Base-by-base conservation (phyloP, 129 eudicot genomes). In the Flaveria brownii region DNA sequence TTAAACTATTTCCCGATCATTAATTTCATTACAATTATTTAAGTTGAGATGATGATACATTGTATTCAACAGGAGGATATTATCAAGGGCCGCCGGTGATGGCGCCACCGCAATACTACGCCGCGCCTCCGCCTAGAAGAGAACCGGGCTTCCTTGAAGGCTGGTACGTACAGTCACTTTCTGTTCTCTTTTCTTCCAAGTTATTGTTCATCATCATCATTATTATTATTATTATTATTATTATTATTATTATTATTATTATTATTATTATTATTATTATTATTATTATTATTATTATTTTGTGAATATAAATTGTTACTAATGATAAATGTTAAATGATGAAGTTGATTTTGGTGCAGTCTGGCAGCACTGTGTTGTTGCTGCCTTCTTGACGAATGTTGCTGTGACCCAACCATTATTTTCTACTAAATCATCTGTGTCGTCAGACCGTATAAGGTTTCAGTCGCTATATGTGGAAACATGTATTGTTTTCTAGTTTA, bases 21-120 rank as follows among this genome's bases (percentile, higher is more conserved):
- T 20, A 20, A 20, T 20, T 16, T 25, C 20, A 2, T 50, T 9
- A 69, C 0, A 22, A 5, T 36, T 5, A 2, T 36, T 36, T 36
- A 36, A 30, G 36, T 30, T 30, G 36, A 30, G 36, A 30, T 30
- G 36, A 30, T 30, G 36, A 30, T 30, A 30, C 36, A 30, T 30
- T 30, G 36, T 30, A 30, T 30, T 39, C 26, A 46, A 45, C 76
- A 4, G 80, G 65, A 88, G 96, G 96, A 23, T 88, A 86, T 43
- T 92, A 92, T 77, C 96, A 92, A 82, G 97, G 97, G 30, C 97
- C 97, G 64, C 97, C 97, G 17, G 97, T 92, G 71, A 87, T 92
- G 97, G 96, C 97, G 52, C 97, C 97, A 0, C 97, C 97, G 2
- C 96, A 87, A 22, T 89, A 89, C 49, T 80, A 80, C 64, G 88